Conservation (phyloP, 352 stramenopile species). For the Globisporangium emineosum region DNA sequence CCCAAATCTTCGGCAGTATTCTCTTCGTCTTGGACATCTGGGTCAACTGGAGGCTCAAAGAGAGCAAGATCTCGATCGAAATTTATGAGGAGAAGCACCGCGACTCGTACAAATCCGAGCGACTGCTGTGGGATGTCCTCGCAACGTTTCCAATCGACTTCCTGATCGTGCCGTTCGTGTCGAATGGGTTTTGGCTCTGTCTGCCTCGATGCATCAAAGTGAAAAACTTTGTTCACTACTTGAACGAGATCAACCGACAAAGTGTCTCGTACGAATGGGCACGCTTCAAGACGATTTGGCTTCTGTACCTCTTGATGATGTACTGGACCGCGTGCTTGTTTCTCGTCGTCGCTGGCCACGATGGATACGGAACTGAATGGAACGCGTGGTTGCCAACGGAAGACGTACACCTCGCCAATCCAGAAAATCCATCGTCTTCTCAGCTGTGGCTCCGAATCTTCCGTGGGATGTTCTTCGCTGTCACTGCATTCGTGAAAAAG, state of each 20-base stretch:
- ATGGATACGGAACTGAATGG: conserved; percentile 48
- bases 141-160: conserved; percentile 46
- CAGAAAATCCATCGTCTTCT: conserved; percentile 24
- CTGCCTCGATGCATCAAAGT: conserved; percentile 52
- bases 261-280: conserved; percentile 7
- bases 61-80: conserved; percentile 42
- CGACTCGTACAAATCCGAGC: conserved; percentile 36
- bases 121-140: conserved; percentile 43
- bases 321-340: conserved; percentile 62
- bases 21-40: conserved; percentile 48
- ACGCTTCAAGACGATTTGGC: conserved; percentile 40
- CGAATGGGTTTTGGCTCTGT: conserved; percentile 35
- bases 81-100: conserved; percentile 48
- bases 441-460: conserved; percentile 42
- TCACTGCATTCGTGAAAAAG: conserved; percentile 65
- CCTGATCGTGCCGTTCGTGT: conserved; percentile 16
- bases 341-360: conserved; percentile 32
- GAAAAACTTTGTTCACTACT: conserved; percentile 45
- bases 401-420: conserved; percentile 31
- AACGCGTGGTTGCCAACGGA: conserved; percentile 44
- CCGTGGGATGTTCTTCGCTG: conserved; percentile 48
- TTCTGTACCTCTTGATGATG: conserved; percentile 56
- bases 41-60: conserved; percentile 50
- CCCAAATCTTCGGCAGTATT: conserved; percentile 36
- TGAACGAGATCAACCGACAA: conserved; percentile 53